Base-by-base conservation (phyloP, 2,329 filamentous ascomycete species). In the Aulographum hederae region DNA sequence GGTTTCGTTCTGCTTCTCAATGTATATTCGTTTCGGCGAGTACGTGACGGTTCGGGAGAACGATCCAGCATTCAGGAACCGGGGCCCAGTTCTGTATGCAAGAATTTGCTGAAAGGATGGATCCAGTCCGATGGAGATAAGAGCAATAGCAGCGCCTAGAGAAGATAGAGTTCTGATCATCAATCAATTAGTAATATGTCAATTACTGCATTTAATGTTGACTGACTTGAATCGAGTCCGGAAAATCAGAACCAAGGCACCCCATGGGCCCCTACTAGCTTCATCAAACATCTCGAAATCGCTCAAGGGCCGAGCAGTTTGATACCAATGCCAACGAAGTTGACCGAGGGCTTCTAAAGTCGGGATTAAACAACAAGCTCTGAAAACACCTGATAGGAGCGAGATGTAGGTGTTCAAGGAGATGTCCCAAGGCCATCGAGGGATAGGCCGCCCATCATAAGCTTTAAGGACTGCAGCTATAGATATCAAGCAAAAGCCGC, bases 321-420 rank as follows among this genome's bases (percentile, higher is more conserved):
- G 19, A 11, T 52, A 52, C 47, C 49, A 53, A 2, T 45, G 41
- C 50, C 50, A 53, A 13, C 52, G 52, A 2, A 51, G 21, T 26
- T 53, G 50, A 0, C 50, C 50, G 0, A 53, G 32, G 1, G 45
- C 46, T 28, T 52, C 48, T 46, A 41, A 0, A 46, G 39, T 0
- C 47, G 49, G 20, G 20, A 23, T n/a, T 0, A 52, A 28, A 1
- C 50, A 36, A 0, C 51, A 38, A 0, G 47, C 42, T 4, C 42
- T 45, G 0, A 46, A 44, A 8, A 52, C 41, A n/a, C 38, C 44
- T 0, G 47, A 46, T 0, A 52, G 34, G 0, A 52, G 30, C 0
- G 47, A 41, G 5, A 52, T 44, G 11, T 41, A 47, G 0, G 48
- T 23, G 20, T 23, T 23, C 20, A 53, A 39, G 0, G 43, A 48